These are phyloP conservation scores for Penicillium sclerotiorum DNA, from an alignment of 2,329 filamentous ascomycete genomes.

Conservation along the genomic window DNA sequence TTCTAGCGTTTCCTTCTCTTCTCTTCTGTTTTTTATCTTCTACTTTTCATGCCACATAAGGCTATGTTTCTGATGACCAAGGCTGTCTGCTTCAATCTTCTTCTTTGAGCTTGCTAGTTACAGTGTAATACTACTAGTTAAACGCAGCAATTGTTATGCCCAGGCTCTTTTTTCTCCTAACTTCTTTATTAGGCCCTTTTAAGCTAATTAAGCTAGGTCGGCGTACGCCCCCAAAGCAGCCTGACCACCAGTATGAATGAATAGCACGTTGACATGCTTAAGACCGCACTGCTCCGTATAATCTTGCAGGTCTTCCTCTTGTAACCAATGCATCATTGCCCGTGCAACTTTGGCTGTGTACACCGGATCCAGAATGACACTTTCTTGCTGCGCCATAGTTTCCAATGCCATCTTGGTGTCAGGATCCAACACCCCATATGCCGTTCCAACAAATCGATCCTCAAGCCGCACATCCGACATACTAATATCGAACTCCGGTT, in stretches of 20 bases:
- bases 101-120: slow-evolving; percentile 19
- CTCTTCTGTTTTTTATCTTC: slow-evolving; percentile 13
- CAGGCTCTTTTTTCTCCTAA: too few relatives aligned
- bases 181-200: not conserved
- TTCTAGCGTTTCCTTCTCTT: slow-evolving; percentile 18
- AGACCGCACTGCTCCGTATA: slow-evolving; percentile 8
- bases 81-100: slow-evolving; percentile 15
- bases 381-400: slow-evolving; percentile 31
- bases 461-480: slow-evolving; percentile 35
- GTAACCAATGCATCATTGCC: slow-evolving; percentile 31
- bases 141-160: slow-evolving; percentile 27
- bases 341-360: slow-evolving; percentile 39
- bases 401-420: slow-evolving; percentile 25
- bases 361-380: slow-evolving; percentile 37
- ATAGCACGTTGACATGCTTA: slow-evolving; percentile 34
- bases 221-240: slow-evolving; percentile 26
- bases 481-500: slow-evolving; percentile 28
- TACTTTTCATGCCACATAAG: slow-evolving; percentile 18
- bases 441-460: slow-evolving; percentile 34
- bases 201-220: not conserved
- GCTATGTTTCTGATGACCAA: slow-evolving; percentile 26
- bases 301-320: slow-evolving; percentile 22
- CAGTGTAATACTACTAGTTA: slow-evolving; percentile 36
- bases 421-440: slow-evolving; percentile 36
- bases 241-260: slow-evolving; percentile 43